Evolutionary conservation across 768 basidiomycete genomes (phyloP).

Genomic region (Leccinellum albellum): DNA sequence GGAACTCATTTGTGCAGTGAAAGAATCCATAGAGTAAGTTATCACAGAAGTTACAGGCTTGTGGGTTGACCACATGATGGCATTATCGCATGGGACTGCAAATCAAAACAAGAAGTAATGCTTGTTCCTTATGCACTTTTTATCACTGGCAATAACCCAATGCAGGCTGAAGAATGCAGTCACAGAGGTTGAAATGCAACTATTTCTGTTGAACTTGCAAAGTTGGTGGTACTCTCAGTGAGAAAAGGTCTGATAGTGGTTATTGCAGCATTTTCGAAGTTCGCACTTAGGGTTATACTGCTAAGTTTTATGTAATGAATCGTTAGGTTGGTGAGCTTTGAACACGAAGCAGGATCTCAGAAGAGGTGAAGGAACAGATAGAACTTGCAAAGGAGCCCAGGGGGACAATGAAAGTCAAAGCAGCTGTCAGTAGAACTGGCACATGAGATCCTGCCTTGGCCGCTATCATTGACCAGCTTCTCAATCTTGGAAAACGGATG

Average conservation of each 20-base stretch:
- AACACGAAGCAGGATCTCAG: too few relatives aligned
- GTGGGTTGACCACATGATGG: not conserved
- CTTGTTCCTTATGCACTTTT: constrained; percentile 23
- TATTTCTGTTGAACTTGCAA: constrained; percentile 32
- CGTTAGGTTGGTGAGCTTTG: too few relatives aligned
- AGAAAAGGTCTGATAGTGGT: constrained; percentile 26
- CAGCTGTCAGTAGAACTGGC: constrained; percentile 35
- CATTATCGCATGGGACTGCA: not conserved
- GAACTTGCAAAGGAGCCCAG: constrained; percentile 1
- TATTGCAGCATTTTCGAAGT: constrained; percentile 23
- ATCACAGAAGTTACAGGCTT: not conserved
- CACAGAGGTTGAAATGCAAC: constrained; percentile 32
- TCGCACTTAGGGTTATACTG: too few relatives aligned
- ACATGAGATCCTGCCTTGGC: constrained; percentile 29
- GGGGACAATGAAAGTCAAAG: constrained; percentile 10
- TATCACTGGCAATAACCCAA: constrained; percentile 31
- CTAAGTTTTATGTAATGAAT: too few relatives aligned
- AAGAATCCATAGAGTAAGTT: constrained; percentile 5
- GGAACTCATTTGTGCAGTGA: constrained; percentile 32
- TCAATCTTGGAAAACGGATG: constrained; percentile 24
- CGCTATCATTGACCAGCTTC: constrained; percentile 28
- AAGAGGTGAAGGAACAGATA: not conserved
- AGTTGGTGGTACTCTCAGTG: constrained; percentile 24
- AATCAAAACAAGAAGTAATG: not conserved
- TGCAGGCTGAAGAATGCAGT: constrained; percentile 35